A percentile compares a stretch with the other conserved stretches of the same genome.
These are phyloP conservation scores for Tylopilus sp. DNA, from an alignment of 768 basidiomycete genomes.

Conservation along the genomic window DNA sequence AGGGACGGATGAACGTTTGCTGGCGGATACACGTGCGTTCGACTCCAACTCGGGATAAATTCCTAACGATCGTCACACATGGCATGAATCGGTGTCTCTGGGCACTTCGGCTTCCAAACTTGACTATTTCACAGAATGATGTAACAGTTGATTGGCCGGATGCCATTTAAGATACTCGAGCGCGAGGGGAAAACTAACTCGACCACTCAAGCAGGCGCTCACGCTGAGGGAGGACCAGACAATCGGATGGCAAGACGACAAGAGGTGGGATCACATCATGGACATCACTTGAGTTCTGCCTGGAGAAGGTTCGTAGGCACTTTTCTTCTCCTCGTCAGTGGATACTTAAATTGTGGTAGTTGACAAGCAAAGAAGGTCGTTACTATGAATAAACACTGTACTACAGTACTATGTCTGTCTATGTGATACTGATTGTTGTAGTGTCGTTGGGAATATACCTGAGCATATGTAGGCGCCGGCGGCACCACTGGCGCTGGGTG, in stretches of 20 bases:
- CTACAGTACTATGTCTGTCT: not conserved
- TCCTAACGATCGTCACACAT: slow-evolving; percentile 66
- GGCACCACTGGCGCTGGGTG: too few species aligned
- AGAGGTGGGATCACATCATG: slow-evolving; percentile 51
- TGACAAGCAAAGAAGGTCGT: not conserved
- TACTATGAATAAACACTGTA: not conserved
- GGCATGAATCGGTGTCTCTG: slow-evolving; percentile 62
- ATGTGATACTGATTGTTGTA: too few species aligned
- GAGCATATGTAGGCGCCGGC: too few species aligned
- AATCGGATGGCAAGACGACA: slow-evolving; percentile 56
- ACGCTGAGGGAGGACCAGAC: slow-evolving; percentile 48
- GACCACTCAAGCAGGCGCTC: slow-evolving; percentile 41
- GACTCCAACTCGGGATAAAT: not conserved
- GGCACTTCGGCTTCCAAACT: slow-evolving; percentile 51
- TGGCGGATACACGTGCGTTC: not conserved
- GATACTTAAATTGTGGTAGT: not conserved
- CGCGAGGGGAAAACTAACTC: slow-evolving; percentile 27
- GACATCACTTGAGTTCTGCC: slow-evolving; percentile 29
- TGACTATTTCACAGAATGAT: slow-evolving; percentile 43
- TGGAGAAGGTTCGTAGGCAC: not conserved
- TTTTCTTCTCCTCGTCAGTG: not conserved
- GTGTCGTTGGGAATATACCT: too few species aligned
- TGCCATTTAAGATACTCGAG: slow-evolving; percentile 43
- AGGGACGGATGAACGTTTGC: not conserved
- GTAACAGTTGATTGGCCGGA: slow-evolving; percentile 57